Base-by-base conservation (phyloP, 495 filamentous ascomycete genomes). In the Annulohypoxylon nitens region DNA sequence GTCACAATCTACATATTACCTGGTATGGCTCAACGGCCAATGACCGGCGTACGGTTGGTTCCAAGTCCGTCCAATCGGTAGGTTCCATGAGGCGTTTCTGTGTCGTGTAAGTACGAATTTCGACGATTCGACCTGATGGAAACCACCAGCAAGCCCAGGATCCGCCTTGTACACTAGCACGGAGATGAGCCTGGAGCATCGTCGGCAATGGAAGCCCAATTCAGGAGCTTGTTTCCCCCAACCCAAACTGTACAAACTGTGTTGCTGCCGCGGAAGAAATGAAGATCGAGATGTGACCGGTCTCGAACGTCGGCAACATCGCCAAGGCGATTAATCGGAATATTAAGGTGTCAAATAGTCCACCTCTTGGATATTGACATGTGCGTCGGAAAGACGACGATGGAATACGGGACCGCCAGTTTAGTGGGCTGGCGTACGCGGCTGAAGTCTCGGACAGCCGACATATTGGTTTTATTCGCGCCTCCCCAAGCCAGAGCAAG, bases 21-120 rank as follows among this genome's bases (percentile, higher is more conserved):
- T 75, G 36, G 36, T 39, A 60, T 61, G 64, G 59, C 63, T 41
- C 53, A 70, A 66, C 57, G 16, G 34, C 11, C 59, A 33, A 37
- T 54, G 62, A 26, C 67, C 59, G 63, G 43, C 50, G 64, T 64
- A 34, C 45, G 64, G 51, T 34, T 62, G 26, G 62, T 23, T 34
- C 41, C 10, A 43, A 51, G 47, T 18, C 50, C 43, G 26, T 26
- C 72, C 67, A 75, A 75, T 75, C 72, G 72, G 67, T 51, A 67
- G 67, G 67, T 70, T 70, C 67, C 72, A 67, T 75, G 63, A 67
- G 72, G 67, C 67, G 66, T 70, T 58, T 58, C 43, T 70, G 45
- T 47, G 61, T 43, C 67, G 45, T 47, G 61, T 50, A 54, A 36
- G 26, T 41, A 30, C 50, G 25, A 57, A 65, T 45, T 45, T 67